These are phyloP conservation scores for Suillus spraguei DNA, from an alignment of 768 basidiomycete species.

Conservation along the genomic window DNA sequence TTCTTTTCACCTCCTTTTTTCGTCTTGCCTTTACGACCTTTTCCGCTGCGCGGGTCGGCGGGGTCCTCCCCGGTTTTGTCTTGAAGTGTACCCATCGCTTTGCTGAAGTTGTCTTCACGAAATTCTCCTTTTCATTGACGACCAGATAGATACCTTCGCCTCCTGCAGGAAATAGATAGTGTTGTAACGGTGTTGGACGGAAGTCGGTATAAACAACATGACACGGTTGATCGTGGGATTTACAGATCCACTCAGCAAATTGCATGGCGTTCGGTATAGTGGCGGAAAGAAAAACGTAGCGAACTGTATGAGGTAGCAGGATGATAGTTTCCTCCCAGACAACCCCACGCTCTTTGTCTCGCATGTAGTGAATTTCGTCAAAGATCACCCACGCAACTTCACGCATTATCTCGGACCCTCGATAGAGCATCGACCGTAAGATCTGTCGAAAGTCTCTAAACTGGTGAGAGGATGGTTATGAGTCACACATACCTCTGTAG, in stretches of 20 bases:
- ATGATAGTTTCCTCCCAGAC: slow-evolving; percentile 99
- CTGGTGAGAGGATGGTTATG: not conserved
- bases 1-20: slow-evolving; percentile 94
- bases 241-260: slow-evolving; percentile 98
- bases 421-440: slow-evolving; percentile 97
- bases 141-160: slow-evolving; percentile 97
- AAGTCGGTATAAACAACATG: slow-evolving; percentile 99
- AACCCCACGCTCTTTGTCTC: slow-evolving; percentile 98
- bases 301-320: slow-evolving; percentile 92
- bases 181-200: slow-evolving; percentile 95
- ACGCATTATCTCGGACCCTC: slow-evolving; percentile 98
- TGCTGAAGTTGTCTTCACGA: slow-evolving; percentile 95
- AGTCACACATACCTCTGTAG: slow-evolving; percentile 76
- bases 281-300: slow-evolving; percentile 97
- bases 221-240: slow-evolving; percentile 96
- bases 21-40: slow-evolving; percentile 89
- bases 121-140: slow-evolving; percentile 98
- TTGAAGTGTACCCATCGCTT: slow-evolving; percentile 94
- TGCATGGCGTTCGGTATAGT: slow-evolving; percentile 99
- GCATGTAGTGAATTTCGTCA: slow-evolving; percentile 99
- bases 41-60: slow-evolving; percentile 81
- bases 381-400: slow-evolving; percentile 99
- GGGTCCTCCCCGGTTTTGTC: slow-evolving; percentile 89
- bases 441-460: slow-evolving; percentile 55
- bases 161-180: slow-evolving; percentile 96